Evolutionary conservation across 805 yeast species (phyloP).

Genomic region (Starmerella apis): DNA sequence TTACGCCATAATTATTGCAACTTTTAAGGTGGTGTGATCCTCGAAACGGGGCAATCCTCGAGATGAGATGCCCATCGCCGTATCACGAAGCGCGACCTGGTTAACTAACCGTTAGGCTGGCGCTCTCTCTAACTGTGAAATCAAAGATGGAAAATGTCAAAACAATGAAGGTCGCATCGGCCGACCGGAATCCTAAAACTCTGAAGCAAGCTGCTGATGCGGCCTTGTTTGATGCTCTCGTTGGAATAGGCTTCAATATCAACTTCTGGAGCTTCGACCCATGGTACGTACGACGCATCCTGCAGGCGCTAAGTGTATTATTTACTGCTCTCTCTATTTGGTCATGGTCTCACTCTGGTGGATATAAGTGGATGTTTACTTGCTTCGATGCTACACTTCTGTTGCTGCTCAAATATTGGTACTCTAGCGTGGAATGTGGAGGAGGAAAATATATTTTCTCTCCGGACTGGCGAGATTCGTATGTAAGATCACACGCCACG

Average conservation of each 20-base stretch:
- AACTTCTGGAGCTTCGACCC: constrained; percentile 22
- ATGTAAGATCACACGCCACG: constrained; percentile 9
- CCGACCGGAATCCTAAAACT: not conserved
- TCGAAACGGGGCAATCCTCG: no score
- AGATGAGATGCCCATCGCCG: no score
- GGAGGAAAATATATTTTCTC: constrained; percentile 20
- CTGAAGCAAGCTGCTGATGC: constrained; percentile 10
- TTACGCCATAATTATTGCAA: no score
- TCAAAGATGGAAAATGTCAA: not conserved
- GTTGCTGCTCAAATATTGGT: constrained; percentile 16
- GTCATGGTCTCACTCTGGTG: constrained; percentile 13
- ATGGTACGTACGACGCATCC: constrained; percentile 14
- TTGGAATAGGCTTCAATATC: constrained; percentile 13
- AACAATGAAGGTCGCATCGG: not conserved
- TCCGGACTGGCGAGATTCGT: constrained; percentile 22
- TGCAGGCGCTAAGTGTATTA: constrained; percentile 8
- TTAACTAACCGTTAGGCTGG: no score
- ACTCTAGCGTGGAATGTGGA: constrained; percentile 18
- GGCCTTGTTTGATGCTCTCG: constrained; percentile 14
- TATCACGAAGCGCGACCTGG: not conserved
- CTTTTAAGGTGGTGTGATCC: no score
- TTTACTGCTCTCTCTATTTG: constrained; percentile 10
- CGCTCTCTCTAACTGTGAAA: no score
- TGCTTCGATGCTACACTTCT: constrained; percentile 12
- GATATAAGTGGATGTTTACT: constrained; percentile 17